phyloP scores from a whole-genome alignment of 257 asterid genomes.

The Jacaranda mimosifolia region DNA sequence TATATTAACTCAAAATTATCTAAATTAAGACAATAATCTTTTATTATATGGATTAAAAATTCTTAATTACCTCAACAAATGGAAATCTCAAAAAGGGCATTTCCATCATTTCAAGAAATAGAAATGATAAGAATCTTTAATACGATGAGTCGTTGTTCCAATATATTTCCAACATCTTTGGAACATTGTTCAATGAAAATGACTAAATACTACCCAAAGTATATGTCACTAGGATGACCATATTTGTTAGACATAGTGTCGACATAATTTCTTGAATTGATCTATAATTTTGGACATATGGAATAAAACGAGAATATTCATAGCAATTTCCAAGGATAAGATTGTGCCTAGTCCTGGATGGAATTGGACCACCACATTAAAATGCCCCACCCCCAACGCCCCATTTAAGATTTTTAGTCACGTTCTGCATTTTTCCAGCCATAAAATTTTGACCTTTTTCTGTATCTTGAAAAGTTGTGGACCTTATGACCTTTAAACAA shows the following conservation, averaged over 20 bases:
- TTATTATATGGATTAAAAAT: no score
- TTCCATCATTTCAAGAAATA: neutral
- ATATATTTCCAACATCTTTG: neutral
- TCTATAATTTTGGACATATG: neutral
- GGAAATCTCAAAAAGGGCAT: neutral
- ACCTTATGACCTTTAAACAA: neutral
- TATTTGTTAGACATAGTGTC: constrained; percentile 44
- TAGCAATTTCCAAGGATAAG: neutral
- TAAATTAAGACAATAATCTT: no score
- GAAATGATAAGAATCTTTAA: neutral
- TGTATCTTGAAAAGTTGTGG: neutral
- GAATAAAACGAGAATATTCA: neutral
- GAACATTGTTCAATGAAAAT: constrained; percentile 3
- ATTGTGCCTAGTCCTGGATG: neutral
- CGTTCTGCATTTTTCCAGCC: neutral
- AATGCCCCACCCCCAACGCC: neutral
- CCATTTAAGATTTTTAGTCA: neutral
- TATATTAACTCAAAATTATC: no score
- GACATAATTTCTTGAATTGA: constrained; percentile 35
- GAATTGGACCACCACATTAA: neutral
- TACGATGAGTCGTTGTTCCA: neutral
- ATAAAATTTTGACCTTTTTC: neutral
- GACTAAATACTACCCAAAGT: neutral
- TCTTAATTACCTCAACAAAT: no score
- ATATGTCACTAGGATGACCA: constrained; percentile 30